A percentile compares a stretch with the other conserved stretches of the same genome.
Conservation (phyloP, 1,284 basidiomycete species). For the Trametes pubescens region DNA sequence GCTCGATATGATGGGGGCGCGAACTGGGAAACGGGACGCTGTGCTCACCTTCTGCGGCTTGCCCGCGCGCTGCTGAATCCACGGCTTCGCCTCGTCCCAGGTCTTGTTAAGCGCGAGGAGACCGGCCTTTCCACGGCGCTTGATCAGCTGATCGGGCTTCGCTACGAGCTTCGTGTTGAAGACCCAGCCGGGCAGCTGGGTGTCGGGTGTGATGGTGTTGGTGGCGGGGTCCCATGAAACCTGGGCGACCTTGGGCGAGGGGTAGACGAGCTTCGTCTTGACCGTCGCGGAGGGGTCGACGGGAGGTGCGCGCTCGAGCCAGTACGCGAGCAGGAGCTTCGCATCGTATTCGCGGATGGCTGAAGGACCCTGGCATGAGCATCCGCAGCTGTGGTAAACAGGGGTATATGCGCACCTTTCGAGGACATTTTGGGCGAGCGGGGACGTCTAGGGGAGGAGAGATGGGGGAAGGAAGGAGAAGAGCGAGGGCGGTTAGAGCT, state of each 20-base stretch:
- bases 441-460: constrained; percentile 11
- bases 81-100: constrained; percentile 86
- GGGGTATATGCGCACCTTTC: constrained; percentile 41
- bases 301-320: constrained; percentile 87
- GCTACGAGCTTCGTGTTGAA: constrained; percentile 89
- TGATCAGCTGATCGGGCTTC: constrained; percentile 99
- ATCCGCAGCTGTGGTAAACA: background rate
- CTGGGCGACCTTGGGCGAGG: constrained; percentile 80
- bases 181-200: constrained; percentile 85
- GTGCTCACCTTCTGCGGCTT: constrained; percentile 86
- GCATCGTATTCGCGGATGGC: constrained; percentile 96
- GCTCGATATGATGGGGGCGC: constrained; percentile 7
- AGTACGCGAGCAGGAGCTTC: constrained; percentile 93
- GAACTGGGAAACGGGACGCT: constrained; percentile 17
- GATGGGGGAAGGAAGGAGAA: constrained; percentile 19
- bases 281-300: constrained; percentile 59
- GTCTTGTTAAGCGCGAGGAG: constrained; percentile 94
- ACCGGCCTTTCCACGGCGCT: constrained; percentile 98
- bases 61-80: constrained; percentile 92
- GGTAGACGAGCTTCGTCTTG: constrained; percentile 69
- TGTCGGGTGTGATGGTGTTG: constrained; percentile 82
- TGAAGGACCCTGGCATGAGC: constrained; percentile 41
- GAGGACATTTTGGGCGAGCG: constrained; percentile 43
- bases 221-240: constrained; percentile 88
- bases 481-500: constrained; percentile 11